These are phyloP conservation scores for Linanthus parryae DNA, from an alignment of 148 eudicot genomes.

Conservation along the genomic window DNA sequence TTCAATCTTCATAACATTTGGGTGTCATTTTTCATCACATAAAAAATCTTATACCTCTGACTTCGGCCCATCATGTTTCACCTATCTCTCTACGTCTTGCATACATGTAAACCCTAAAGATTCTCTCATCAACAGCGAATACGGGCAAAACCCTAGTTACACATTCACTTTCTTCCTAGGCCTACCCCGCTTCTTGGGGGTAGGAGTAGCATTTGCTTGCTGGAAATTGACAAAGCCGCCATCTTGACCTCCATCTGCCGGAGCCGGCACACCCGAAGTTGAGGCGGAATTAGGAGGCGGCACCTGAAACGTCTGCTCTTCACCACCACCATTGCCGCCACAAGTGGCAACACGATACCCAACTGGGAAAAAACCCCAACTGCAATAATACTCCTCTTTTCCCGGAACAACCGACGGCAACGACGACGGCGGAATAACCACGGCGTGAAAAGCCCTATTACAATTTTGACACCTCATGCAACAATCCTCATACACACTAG, in stretches of 20 bases:
- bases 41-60: too few relatives aligned
- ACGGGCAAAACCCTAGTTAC: too few relatives aligned
- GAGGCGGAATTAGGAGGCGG: neutral
- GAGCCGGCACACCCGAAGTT: neutral
- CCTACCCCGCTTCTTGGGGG: conserved; percentile 37
- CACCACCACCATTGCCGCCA: conserved; percentile 9
- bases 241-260: neutral
- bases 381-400: conserved; percentile 78
- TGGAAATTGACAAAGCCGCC: neutral
- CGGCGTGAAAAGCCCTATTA: conserved; percentile 61
- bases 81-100: too few relatives aligned
- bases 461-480: conserved; percentile 82
- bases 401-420: conserved; percentile 78
- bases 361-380: conserved; percentile 86
- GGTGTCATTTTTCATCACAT: too few relatives aligned
- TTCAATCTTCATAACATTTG: too few relatives aligned
- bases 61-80: too few relatives aligned
- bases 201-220: neutral
- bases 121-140: too few relatives aligned
- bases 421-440: conserved; percentile 30
- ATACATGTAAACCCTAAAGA: too few relatives aligned
- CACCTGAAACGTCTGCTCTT: conserved; percentile 10
- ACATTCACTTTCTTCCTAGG: conserved; percentile 40
- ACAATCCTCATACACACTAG: conserved; percentile 54
- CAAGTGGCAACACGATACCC: too few relatives aligned